Evolutionary conservation across 1,284 basidiomycete genomes (phyloP).

Genomic region (Puccinia horiana): DNA sequence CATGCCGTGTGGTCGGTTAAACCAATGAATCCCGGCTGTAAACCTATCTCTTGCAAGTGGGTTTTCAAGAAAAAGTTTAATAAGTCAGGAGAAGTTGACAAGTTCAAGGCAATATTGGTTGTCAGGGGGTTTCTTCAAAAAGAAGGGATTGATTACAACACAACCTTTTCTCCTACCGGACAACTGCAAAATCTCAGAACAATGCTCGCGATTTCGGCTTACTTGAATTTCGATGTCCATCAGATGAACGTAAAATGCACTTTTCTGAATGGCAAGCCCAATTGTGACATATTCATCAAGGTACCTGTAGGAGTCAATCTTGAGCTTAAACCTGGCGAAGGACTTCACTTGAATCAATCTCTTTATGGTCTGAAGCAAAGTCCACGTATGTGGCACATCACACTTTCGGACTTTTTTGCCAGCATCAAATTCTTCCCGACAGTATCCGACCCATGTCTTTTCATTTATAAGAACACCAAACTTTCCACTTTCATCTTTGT

Average conservation of each 20-base stretch:
- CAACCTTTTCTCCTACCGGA: slow-evolving; percentile 9
- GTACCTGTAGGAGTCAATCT: neutral
- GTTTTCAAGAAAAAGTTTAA: slow-evolving; percentile 31
- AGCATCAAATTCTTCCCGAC: neutral
- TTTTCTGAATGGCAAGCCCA: slow-evolving; percentile 10
- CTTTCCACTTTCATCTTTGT: neutral
- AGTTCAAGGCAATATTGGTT: slow-evolving; percentile 19
- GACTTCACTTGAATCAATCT: slow-evolving; percentile 19
- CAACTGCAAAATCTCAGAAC: neutral
- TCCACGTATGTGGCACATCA: slow-evolving; percentile 7
- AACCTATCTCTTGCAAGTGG: slow-evolving; percentile 4
- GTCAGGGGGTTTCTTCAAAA: slow-evolving; percentile 25
- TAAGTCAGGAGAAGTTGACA: neutral
- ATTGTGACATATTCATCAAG: neutral
- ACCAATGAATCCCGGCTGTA: neutral
- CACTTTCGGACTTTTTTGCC: neutral
- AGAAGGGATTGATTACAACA: slow-evolving; percentile 30
- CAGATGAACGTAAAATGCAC: slow-evolving; percentile 28
- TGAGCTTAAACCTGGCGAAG: neutral
- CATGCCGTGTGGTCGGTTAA: slow-evolving; percentile 5
- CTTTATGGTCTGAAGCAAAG: slow-evolving; percentile 33
- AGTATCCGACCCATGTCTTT: neutral
- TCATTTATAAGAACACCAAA: neutral
- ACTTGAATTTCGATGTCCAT: neutral
- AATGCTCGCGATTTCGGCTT: neutral